Evolutionary conservation across 2,329 filamentous ascomycete genomes (phyloP).

Genomic region (Fusarium virguliforme): DNA sequence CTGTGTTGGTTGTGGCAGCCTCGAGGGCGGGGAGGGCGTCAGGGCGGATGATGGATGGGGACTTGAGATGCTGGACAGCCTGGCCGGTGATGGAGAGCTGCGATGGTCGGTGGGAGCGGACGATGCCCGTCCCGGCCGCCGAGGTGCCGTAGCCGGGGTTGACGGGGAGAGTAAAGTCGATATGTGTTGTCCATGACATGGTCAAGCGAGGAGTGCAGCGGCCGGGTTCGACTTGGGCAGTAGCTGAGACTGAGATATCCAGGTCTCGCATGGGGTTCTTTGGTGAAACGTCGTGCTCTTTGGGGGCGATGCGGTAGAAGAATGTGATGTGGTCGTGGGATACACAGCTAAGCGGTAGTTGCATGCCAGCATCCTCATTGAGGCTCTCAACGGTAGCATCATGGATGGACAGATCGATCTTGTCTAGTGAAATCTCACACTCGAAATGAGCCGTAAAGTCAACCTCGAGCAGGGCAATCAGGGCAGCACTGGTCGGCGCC

Average conservation of each 20-base stretch:
- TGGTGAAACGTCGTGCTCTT: conserved; percentile 61
- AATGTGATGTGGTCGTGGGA: conserved; percentile 84
- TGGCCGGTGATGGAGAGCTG: conserved; percentile 74
- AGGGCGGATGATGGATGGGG: conserved; percentile 71
- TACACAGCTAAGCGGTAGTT: conserved; percentile 73
- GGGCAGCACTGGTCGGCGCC: conserved; percentile 70
- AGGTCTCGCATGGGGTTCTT: conserved; percentile 69
- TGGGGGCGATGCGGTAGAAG: conserved; percentile 76
- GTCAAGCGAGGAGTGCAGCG: conserved; percentile 73
- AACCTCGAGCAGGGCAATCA: conserved; percentile 81
- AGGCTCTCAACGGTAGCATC: conserved; percentile 74
- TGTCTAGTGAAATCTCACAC: conserved; percentile 75
- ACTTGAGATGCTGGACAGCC: conserved; percentile 69
- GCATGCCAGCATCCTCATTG: conserved; percentile 64
- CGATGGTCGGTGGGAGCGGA: conserved; percentile 73
- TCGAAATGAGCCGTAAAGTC: conserved; percentile 81
- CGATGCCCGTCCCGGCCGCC: conserved; percentile 68
- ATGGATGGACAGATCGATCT: conserved; percentile 70
- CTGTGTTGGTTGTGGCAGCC: conserved; percentile 64
- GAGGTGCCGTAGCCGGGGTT: conserved; percentile 74
- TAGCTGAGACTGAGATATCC: conserved; percentile 73
- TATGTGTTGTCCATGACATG: conserved; percentile 78
- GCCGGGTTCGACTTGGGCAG: conserved; percentile 69
- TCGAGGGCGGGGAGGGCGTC: conserved; percentile 74
- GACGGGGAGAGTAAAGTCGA: conserved; percentile 79